Evolutionary conservation across 257 asterid genomes (phyloP), one percentile per base, ranked within the genome.

Genomic region (Penstemon barbatus): DNA sequence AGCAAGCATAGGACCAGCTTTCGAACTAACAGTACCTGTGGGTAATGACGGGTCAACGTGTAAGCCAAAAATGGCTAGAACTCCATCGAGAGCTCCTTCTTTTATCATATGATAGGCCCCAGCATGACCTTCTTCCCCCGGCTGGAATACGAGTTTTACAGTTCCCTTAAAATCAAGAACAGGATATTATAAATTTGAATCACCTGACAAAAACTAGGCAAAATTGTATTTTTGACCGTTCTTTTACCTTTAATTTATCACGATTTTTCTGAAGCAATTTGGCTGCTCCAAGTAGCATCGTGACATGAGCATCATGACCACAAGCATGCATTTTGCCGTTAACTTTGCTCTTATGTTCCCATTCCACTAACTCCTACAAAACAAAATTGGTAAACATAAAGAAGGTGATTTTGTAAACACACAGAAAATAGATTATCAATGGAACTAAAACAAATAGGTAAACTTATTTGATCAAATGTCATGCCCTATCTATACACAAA

Each of bases 241-340:
- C 33, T 25, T 58, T 36, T 78, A 92, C 98, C 97, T 86, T 89
- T 63, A 92, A 77, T 63, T 74, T 83, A 70, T 88, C 46, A 37
- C 77, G 85, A 62, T 83, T 77, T 5, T 66, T 79, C n/a, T 87
- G 94, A 54, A 92, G 81, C 78, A 92, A 75, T 70, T 81, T 89
- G 61, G 96, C 98, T 48, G 98, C 98, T 74, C 98, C 98, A 49
- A 92, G 95, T 86, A 92, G 43, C 98, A 92, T 92, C 25, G 98
- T 80, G 70, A 82, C 81, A 71, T 92, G 98, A 77, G 92, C 95
- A 73, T 92, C 98, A 48, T 92, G 97, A 67, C 97, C 97, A 67
- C 98, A 92, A 4, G 98, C 97, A 68, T 89, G 97, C 98, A 92
- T 92, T 82, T 85, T 87, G 12, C 97, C 98, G 58, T 83, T 68